Base-by-base conservation (phyloP, 192 early-diverging fungal species). In the Coemansia sp. region DNA sequence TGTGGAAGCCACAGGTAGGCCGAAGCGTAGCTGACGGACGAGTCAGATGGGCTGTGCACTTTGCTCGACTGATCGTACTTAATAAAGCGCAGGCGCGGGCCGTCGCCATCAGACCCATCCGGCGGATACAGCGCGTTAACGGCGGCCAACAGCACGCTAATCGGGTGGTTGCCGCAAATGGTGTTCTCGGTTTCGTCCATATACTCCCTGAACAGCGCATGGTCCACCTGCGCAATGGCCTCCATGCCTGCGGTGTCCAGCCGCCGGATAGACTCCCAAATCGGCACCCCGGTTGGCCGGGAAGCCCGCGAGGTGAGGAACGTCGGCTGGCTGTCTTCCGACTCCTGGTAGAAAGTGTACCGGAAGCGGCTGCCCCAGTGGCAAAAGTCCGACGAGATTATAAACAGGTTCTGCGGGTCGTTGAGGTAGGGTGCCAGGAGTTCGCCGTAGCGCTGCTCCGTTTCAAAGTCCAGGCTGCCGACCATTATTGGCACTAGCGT, bases 301-400 rank as follows among this genome's bases (percentile, higher is more conserved):
- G 8, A 21, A 41, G 40, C 36, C 32, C 44, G 40, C 38, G 43
- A 41, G 54, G 42, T 30, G 20, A 58, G 25, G 8, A 45, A 22
- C 45, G 38, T 27, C 9, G 56, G 20, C 14, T 35, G 45, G 28
- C 32, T 40, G 3, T 55, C 50, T 0, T 67, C 50, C 11, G 66
- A 47, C 10, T 56, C 58, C 9, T 51, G 55, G 56, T 89, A 86
- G 62, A 82, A 85, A 1, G 84, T 91, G 77, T 90, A 97, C 29
- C 61, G 38, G 67, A 98, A 98, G 12, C 94, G 88, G 20, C 64
- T 62, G 10, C 96, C 96, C 86, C 93, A 98, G 68, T 98, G 96
- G 69, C 96, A 97, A 64, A 98, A 98, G 61, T 98, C 96, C 1
- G 87, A 89, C 26, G 96, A 98, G n/a, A 98, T 79, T 17, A 98